Conservation (phyloP, 2,329 filamentous ascomycete genomes). For the Aspergillus persii region DNA sequence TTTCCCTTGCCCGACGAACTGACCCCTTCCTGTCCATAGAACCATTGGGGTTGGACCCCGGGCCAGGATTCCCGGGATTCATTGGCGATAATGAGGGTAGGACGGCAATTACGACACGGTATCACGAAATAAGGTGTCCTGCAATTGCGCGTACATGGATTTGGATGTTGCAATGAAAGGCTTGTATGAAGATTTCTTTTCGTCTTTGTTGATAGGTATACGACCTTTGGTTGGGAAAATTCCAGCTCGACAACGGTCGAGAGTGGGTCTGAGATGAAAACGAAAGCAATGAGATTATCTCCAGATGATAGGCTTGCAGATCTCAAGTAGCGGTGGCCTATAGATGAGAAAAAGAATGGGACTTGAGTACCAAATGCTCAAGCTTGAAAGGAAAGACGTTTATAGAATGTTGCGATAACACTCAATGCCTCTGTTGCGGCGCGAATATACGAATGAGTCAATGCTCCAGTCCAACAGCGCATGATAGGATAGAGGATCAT, state of each 20-base stretch:
- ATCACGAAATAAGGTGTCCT: not conserved
- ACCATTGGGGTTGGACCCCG: slow-evolving; percentile 12
- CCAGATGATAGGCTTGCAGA: slow-evolving; percentile 2
- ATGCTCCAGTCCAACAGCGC: slow-evolving; percentile 3
- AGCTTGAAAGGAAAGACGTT: slow-evolving; percentile 10
- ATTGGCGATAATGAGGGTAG: slow-evolving; percentile 15
- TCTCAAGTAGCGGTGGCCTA: not conserved
- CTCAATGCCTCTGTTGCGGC: slow-evolving; percentile 31
- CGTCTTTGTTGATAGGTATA: not conserved
- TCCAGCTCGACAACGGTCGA: slow-evolving; percentile 14
- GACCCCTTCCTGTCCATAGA: slow-evolving; percentile 29
- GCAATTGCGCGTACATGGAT: slow-evolving; percentile 3
- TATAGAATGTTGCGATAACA: slow-evolving; percentile 26
- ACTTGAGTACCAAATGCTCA: slow-evolving; percentile 21
- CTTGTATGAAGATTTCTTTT: not conserved
- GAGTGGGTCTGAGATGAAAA: slow-evolving; percentile 4
- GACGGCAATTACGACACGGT: slow-evolving; percentile 2
- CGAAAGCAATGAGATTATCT: slow-evolving; percentile 5
- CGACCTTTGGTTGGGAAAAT: not conserved
- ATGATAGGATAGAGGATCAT: not conserved
- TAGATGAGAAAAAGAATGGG: slow-evolving; percentile 8
- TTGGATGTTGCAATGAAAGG: not conserved
- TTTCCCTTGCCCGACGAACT: slow-evolving; percentile 35
- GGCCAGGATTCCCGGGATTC: slow-evolving; percentile 15
- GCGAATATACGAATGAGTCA: slow-evolving; percentile 4